Base-by-base conservation (phyloP, 2,329 filamentous ascomycete species). In the Zopfia rhizophila region DNA sequence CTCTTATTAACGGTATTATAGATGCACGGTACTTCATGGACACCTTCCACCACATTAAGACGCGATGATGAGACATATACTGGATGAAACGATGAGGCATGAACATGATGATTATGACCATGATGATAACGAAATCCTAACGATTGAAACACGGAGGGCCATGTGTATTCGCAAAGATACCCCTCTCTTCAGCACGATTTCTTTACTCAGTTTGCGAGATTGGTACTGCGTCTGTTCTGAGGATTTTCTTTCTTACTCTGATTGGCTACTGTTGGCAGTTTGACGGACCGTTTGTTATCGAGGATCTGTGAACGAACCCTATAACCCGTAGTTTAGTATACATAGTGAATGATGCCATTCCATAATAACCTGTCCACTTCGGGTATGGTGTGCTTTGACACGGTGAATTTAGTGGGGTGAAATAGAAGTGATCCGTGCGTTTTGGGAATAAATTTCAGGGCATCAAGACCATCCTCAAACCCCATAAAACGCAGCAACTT, bases 151-250 rank as follows among this genome's bases (percentile, higher is more conserved):
- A 61, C 41, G 58, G 58, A 60, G 57, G 61, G 56, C 44, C 53
- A 53, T 49, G 37, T 65, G 53, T 60, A 59, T 60, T 63, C 62
- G 56, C 52, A 59, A 51, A 44, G 60, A 63, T 65, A 70, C 63
- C 66, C 66, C 57, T 61, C 63, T 63, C 56, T 33, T 33, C 45
- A 41, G 28, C 23, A 33, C 23, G n/a, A n/a, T n/a, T n/a, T n/a
- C n/a, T n/a, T n/a, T n/a, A n/a, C n/a, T n/a, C n/a, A 37, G 27
- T 32, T 22, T 17, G 12, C 17, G 25, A 53, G 46, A 53, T 54
- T 50, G 56, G 43, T 45, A 37, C 28, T 40, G 19, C n/a, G n/a
- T n/a, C n/a, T n/a, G n/a, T n/a, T n/a, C n/a, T n/a, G n/a, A n/a
- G n/a, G n/a, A n/a, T 19, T 35, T 36, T 35, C 19, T 32, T 31